Base-by-base conservation (phyloP, 75 land plant genomes). In the Adiantum capillusveneris region DNA sequence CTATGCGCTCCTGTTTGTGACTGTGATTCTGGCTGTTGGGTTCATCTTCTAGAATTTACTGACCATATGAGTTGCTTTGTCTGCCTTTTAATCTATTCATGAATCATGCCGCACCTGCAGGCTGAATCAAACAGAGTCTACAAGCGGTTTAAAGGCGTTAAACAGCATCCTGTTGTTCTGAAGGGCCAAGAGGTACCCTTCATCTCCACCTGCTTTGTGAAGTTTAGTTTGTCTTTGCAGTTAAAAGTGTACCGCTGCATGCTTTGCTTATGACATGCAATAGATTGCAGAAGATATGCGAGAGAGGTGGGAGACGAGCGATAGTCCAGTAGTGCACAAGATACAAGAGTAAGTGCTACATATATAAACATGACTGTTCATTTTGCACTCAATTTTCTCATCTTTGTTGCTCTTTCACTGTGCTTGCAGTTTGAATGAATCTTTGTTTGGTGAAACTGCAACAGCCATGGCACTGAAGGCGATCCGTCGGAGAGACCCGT, bases 301-400 rank as follows among this genome's bases (percentile, higher is more conserved):
- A 45, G 93, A 90, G 57, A 72, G 83, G 46, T 87, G 92, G 96
- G 96, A 90, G 34, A 84, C 88, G 0, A 87, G 88, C 70, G 96
- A 90, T 60, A 73, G 79, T 65, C 93, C 92, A 21, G 83, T 90
- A 53, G 96, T 90, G 50, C 96, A 87, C 74, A 90, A 84, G 56
- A 90, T 90, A 60, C 92, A 87, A 72, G 96, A 87, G 96, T 90
- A 81, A 19, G 73, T 39, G 66, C n/a, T 22, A 2, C 46, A 27
- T 24, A 19, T 51, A 18, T 51, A 6, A 51, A 18, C 11, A 19
- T 6, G 18, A 7, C 9, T 6, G 17, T 24, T 7, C 24, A 19
- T 51, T 11, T 51, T 9, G 7, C 18, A 18, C 18, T 51, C 17
- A 51, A 51, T 24, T 19, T 19, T 6, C 6, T n/a, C n/a, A n/a